Base-by-base conservation (phyloP, 2,329 filamentous ascomycete species). In the Coleophoma crateriformis region DNA sequence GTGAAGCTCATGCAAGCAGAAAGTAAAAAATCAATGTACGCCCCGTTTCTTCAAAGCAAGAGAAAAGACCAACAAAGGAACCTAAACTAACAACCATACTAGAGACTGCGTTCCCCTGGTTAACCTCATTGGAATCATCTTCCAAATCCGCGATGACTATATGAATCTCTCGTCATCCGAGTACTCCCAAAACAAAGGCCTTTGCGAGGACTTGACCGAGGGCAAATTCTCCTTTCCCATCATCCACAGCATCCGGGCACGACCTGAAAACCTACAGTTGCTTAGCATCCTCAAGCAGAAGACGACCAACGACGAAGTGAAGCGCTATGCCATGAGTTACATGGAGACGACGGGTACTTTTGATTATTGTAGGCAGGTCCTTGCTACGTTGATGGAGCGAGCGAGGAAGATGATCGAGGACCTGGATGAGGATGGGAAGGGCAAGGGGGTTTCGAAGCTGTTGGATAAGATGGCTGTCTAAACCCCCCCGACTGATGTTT, bases 211-310 rank as follows among this genome's bases (percentile, higher is more conserved):
- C 69, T 72, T 97, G 60, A 96, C 90, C 1, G 94, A 97, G 72
- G 92, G 92, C 55, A 97, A 97, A 76, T 96, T 96, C 73, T 92
- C 87, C 22, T 96, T 96, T 66, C 90, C 91, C 38, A 85, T 97
- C 61, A 96, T 97, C 61, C 92, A 97, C 71, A 87, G 87, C 66
- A 95, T 97, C 59, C 87, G 88, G 52, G 73, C 85, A 52, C 81
- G 90, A 64, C 88, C 81, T 15, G 70, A 73, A 32, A 88, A 90
- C 64, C 75, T 87, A 58, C 85, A 95, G 62, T 79, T 99, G 49
- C 80, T 96, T 67, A 96, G 94, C 64, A 96, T 97, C 49, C 75
- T 97, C 39, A 89, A 89, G 69, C 91, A 96, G 68, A 92, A 90
- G 70, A 90, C 91, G 1, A 79, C 77, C 17, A 87, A 96, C 61